Evolutionary conservation across 305 asterid genomes (phyloP).

Genomic region (Solanum hybrid): DNA sequence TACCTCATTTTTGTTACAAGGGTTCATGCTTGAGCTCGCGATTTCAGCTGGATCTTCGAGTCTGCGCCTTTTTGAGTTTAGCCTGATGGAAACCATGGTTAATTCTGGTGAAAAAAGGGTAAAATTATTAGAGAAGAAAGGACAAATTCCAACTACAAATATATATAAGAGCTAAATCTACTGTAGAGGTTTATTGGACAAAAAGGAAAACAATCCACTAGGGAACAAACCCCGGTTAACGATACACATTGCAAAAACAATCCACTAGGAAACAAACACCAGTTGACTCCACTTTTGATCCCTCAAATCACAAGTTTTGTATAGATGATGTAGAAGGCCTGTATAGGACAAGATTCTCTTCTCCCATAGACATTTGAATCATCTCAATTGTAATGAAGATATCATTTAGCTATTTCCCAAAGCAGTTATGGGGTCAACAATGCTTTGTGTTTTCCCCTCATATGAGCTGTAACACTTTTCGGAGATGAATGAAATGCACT

Average conservation of each 20-base stretch:
- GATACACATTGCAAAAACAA: not conserved
- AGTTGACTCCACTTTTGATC: not conserved
- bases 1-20: not conserved
- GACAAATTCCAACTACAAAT: not conserved
- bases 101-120: not conserved
- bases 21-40: not conserved
- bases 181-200: not conserved
- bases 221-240: not conserved
- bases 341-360: no score
- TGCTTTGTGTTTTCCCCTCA: no score
- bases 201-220: not conserved
- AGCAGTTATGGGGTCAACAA: no score
- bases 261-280: not conserved
- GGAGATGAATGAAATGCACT: no score
- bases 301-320: not conserved
- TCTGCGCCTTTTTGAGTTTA: not conserved
- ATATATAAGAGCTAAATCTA: not conserved
- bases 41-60: not conserved
- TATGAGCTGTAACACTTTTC: no score
- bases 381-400: no score
- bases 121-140: not conserved
- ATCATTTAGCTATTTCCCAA: no score
- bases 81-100: not conserved
- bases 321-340: no score
- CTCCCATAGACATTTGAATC: no score